Evolutionary conservation across 140 eudicot genomes (phyloP).

Genomic region (Stevia rebaudiana): DNA sequence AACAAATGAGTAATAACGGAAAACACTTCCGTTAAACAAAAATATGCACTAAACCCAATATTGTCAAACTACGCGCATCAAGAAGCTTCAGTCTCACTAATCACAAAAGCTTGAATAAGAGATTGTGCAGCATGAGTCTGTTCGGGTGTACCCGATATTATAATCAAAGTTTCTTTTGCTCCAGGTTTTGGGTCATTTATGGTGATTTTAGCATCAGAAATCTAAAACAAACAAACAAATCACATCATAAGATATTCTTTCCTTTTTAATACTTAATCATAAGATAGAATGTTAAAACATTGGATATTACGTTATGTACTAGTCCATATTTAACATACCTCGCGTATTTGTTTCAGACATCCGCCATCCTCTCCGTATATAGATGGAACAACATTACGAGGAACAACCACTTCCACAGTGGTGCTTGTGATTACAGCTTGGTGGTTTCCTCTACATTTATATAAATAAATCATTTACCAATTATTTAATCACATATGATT

Average conservation of each 20-base stretch:
- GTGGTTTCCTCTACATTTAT: conserved; percentile 51
- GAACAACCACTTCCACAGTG: conserved; percentile 93
- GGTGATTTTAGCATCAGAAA: conserved; percentile 79
- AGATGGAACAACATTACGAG: conserved; percentile 74
- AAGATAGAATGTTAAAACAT: background rate
- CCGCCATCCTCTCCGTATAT: conserved; percentile 98
- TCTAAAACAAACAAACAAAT: conserved; percentile 47
- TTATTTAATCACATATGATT: background rate
- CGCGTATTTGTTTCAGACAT: conserved; percentile 73
- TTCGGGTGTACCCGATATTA: conserved; percentile 90
- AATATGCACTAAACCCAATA: background rate
- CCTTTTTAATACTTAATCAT: background rate
- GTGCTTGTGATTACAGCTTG: conserved; percentile 81
- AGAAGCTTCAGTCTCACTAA: conserved; percentile 51
- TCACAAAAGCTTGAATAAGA: conserved; percentile 92
- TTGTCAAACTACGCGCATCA: conserved; percentile 12
- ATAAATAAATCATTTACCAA: conserved; percentile 12
- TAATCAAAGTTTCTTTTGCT: conserved; percentile 63
- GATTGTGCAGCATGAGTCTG: conserved; percentile 93
- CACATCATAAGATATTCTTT: conserved; percentile 10
- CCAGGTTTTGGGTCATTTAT: conserved; percentile 83
- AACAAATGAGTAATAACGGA: background rate
- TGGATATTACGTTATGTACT: background rate
- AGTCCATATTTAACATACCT: conserved; percentile 36
- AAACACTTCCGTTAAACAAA: background rate